Evolutionary conservation across 306 rosid species (phyloP), one percentile per base, ranked within the genome.

Genomic region (Glycine soja): DNA sequence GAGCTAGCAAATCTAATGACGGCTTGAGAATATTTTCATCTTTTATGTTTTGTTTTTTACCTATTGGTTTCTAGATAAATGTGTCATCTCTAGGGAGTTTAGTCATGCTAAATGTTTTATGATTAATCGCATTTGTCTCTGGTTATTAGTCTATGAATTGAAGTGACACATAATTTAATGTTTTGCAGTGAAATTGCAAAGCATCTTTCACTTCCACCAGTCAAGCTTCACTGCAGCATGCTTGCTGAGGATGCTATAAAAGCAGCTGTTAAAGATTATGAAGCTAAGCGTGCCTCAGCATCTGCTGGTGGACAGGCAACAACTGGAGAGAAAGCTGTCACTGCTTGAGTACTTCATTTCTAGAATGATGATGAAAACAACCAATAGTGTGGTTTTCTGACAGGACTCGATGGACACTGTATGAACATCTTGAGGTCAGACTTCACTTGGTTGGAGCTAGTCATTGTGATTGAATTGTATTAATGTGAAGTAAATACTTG

Each of bases 191-290:
- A 96, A 85, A 96, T 96, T 14, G 99, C 99, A 14, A 93, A 96
- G 84, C 98, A 93, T 84, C 98, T 96, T 3, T 90, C 97, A 3
- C 99, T 96, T 51, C 99, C 99, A 38, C 99, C 99, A 0, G 99
- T 96, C 14, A 96, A 96, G 91, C 89, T 96, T 76, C 99, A 96
- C 84, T 93, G 99, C 88, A 96, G 98, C 89, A 96, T 96, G 99
- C 98, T 96, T 50, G 99, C 99, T 12, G 99, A 96, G 89, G 99
- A 96, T 82, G 99, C 99, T 4, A 96, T 96, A 77, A 96, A 96
- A 87, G 98, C 99, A 52, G 99, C 99, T 52, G 91, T 96, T 66
- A 93, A 96, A 88, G 98, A 96, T 79, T 96, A 93, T 54, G 93
- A 89, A 80, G 64, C 90, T 9, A 96, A 89, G 81, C 92, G 84